Evolutionary conservation across 305 asterid genomes (phyloP).

Genomic region (Caryopteris hybrid): DNA sequence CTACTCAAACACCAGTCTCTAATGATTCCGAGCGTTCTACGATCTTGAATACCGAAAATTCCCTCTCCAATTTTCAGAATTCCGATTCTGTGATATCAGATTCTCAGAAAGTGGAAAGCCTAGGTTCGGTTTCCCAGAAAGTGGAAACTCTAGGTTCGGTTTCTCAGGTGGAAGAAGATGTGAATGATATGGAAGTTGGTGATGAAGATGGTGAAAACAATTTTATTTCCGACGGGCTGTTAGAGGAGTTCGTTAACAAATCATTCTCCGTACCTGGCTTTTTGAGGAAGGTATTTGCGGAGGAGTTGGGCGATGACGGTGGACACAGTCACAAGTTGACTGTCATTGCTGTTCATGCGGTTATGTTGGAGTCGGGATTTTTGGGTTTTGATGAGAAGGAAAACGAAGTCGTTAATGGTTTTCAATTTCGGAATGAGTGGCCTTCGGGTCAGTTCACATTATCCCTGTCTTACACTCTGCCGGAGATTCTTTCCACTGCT

Average conservation of each 20-base stretch:
- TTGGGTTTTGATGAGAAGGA: conserved; percentile 47
- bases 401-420: conserved; percentile 26
- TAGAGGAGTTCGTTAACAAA: conserved; percentile 22
- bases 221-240: conserved; percentile 9
- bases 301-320: conserved; percentile 47
- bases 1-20: neutral
- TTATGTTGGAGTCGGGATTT: conserved; percentile 72
- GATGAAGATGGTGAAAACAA: conserved; percentile 17
- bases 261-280: conserved; percentile 79
- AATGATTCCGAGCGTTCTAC: conserved; percentile 10
- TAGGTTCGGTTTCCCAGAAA: conserved; percentile 1
- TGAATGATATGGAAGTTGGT: conserved; percentile 36
- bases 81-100: conserved; percentile 10
- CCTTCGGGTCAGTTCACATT: conserved; percentile 28
- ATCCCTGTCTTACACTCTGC: conserved; percentile 64
- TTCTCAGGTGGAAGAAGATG: conserved; percentile 17
- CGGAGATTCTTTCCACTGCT: conserved; percentile 22
- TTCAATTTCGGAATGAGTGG: conserved; percentile 34
- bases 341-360: conserved; percentile 75
- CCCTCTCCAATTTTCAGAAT: neutral
- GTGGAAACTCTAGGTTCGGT: conserved; percentile 15
- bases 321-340: conserved; percentile 54
- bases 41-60: neutral
- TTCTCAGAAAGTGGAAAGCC: conserved; percentile 5
- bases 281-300: conserved; percentile 67